These are phyloP conservation scores for Saccharomyces pastorianus DNA, from an alignment of 1,139 yeast species.

Conservation along the genomic window DNA sequence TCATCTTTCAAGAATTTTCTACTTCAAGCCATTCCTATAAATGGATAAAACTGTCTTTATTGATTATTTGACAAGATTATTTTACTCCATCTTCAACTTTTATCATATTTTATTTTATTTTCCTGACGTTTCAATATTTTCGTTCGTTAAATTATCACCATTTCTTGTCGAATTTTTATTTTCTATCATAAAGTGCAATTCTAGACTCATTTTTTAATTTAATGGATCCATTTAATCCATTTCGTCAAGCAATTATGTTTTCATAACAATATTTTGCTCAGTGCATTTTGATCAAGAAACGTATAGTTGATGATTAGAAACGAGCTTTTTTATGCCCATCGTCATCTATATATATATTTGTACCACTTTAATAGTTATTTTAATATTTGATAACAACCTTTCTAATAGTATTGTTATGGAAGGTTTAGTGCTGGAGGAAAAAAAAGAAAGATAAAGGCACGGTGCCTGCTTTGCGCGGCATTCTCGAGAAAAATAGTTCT, in stretches of 20 bases:
- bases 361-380: constrained; percentile 1
- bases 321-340: background rate
- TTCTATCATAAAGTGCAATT: background rate
- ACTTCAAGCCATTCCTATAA: background rate
- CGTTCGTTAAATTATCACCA: background rate
- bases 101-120: background rate
- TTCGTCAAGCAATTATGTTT: background rate
- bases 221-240: background rate
- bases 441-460: background rate
- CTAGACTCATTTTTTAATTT: background rate
- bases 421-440: background rate
- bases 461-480: background rate
- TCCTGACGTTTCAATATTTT: background rate
- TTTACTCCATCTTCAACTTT: background rate
- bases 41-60: background rate
- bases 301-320: background rate
- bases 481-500: background rate
- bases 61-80: background rate
- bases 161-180: background rate
- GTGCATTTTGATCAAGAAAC: background rate
- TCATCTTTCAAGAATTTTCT: constrained; percentile 3
- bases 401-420: background rate
- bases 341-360: background rate
- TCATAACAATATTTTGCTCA: background rate
- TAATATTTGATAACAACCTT: background rate